Evolutionary conservation across 1,139 yeast species (phyloP), one percentile per base, ranked within the genome.

Genomic region (Hansenula lynferdii): DNA sequence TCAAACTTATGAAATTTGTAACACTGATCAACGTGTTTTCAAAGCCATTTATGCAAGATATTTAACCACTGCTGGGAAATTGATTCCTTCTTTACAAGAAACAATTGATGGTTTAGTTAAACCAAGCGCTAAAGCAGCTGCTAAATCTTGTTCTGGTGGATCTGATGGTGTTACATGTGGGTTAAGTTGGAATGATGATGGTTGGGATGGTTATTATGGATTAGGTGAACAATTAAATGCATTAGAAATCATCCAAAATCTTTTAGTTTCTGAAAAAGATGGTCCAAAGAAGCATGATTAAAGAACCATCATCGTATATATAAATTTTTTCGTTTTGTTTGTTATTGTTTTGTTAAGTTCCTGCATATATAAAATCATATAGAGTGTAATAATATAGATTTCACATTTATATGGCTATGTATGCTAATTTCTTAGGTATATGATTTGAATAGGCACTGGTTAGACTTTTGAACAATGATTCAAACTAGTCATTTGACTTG

Each of bases 21-120:
- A 82, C 61, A 76, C 70, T 43, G 95, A 85, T 65, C 92, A 85
- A 65, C 67, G 85, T 40, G 73, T 86, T 19, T 85, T 85, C 69
- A 81, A 83, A 63, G 85, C 87, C 2, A 72, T 83, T 46, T 78
- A 80, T 54, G 60, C 87, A 17, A 71, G 92, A 47, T 75, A 75
- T 57, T 61, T 85, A 51, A 87, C 85, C 1, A 61, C 70, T 43
- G 70, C 89, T 1, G 69, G 80, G 27, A 62, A 65, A 39, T 60
- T 85, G 53, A 78, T 77, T 12, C 82, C 89, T 0, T 58, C 63
- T 15, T 62, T 77, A 22, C 56, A 57, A 25, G 68, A 62, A 16
- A 55, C 54, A 6, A 72, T 84, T 37, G 54, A 60, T 54, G 61
- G 65, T 1, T 64, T 73, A 48, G 48, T 85, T 24, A 61, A 62